Conservation (phyloP, 2,329 filamentous ascomycete species). For the Paracamarosporium sp. region DNA sequence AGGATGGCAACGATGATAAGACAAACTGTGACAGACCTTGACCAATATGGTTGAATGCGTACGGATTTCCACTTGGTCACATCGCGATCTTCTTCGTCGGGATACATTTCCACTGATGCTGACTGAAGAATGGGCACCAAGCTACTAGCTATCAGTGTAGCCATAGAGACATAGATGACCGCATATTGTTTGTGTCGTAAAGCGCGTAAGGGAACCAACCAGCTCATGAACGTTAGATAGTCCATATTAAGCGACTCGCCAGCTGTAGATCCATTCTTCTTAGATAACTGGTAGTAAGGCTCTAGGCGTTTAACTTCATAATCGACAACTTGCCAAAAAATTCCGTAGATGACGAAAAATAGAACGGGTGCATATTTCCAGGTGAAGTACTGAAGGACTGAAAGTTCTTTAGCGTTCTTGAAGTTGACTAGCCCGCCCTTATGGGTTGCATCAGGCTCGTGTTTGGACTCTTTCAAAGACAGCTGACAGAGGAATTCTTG, state of each 20-base stretch:
- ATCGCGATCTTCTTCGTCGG: constrained; percentile 56
- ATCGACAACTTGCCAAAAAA: constrained; percentile 58
- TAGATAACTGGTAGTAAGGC: constrained; percentile 55
- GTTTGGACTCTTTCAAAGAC: constrained; percentile 30
- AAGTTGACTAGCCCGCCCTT: constrained; percentile 40
- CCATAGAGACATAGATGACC: constrained; percentile 70
- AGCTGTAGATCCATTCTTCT: constrained; percentile 44
- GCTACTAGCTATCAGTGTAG: constrained; percentile 70
- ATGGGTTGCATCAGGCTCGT: constrained; percentile 13
- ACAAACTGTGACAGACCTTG: constrained; percentile 65
- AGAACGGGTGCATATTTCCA: constrained; percentile 53
- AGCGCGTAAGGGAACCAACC: constrained; percentile 69
- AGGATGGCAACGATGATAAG: constrained; percentile 65
- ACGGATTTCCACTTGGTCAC: constrained; percentile 61
- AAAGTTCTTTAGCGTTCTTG: constrained; percentile 33
- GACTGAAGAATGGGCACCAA: constrained; percentile 73
- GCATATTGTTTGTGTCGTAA: constrained; percentile 70
- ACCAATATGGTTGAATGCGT: constrained; percentile 64
- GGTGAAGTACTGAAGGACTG: constrained; percentile 39
- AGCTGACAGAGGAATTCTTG: constrained; percentile 48
- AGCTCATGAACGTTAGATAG: constrained; percentile 73
- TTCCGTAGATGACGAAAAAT: constrained; percentile 56
- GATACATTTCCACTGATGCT: constrained; percentile 65
- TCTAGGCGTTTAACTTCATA: constrained; percentile 60
- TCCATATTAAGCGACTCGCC: constrained; percentile 72